phyloP scores from a whole-genome alignment of 495 filamentous ascomycete species.

The Penicillium alfredii region DNA sequence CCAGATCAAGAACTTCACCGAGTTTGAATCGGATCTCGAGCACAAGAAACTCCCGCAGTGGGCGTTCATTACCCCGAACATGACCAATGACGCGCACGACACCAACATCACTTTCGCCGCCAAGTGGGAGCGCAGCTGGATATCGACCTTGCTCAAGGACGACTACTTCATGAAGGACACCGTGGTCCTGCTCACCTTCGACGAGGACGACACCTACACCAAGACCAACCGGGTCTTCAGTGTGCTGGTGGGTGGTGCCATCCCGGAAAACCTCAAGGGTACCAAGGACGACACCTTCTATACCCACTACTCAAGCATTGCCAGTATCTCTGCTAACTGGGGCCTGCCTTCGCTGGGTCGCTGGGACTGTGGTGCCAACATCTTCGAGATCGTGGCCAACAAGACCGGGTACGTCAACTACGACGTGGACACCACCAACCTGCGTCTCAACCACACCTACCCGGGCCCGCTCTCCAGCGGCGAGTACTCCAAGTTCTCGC shows the following conservation, averaged over 20 bases:
- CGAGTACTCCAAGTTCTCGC: slow-evolving; percentile 24
- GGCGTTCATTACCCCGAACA: slow-evolving; percentile 72
- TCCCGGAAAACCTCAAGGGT: slow-evolving; percentile 51
- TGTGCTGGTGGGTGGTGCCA: slow-evolving; percentile 58
- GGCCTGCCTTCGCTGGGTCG: slow-evolving; percentile 59
- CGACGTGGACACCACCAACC: slow-evolving; percentile 36
- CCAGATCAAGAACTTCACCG: slow-evolving; percentile 61
- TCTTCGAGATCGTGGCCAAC: slow-evolving; percentile 56
- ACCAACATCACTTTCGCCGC: slow-evolving; percentile 55
- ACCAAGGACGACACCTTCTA: slow-evolving; percentile 63
- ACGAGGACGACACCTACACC: slow-evolving; percentile 58
- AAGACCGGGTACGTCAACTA: slow-evolving; percentile 53
- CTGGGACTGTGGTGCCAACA: slow-evolving; percentile 68
- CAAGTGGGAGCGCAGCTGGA: slow-evolving; percentile 52
- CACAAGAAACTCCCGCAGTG: slow-evolving; percentile 58
- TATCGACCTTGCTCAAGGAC: slow-evolving; percentile 55
- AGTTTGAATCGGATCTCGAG: slow-evolving; percentile 53
- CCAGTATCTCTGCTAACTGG: slow-evolving; percentile 65
- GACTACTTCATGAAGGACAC: slow-evolving; percentile 55
- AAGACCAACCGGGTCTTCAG: slow-evolving; percentile 50
- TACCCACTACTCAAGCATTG: slow-evolving; percentile 64
- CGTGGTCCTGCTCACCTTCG: slow-evolving; percentile 48
- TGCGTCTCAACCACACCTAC: slow-evolving; percentile 43
- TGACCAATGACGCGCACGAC: slow-evolving; percentile 69
- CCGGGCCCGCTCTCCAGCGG: slow-evolving; percentile 36